Evolutionary conservation across 768 basidiomycete genomes (phyloP).

Genomic region (Lactarius tabidus): DNA sequence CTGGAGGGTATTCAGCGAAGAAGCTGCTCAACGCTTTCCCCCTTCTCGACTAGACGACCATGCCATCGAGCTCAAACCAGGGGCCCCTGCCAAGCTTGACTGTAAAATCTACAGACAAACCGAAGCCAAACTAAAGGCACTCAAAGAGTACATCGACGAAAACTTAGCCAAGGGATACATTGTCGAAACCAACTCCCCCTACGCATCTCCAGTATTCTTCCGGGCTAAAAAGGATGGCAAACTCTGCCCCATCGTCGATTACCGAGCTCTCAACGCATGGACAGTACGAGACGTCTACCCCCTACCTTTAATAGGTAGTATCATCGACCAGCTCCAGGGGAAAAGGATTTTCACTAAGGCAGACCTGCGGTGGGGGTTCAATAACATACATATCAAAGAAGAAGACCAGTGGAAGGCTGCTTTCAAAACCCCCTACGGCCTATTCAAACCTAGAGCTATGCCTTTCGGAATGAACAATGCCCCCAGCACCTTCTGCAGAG

Average conservation of each 20-base stretch:
- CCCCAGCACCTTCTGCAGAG: too few species aligned
- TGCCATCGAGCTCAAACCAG: neutral
- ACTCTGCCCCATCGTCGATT: neutral
- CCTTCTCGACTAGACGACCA: neutral
- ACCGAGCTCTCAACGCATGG: neutral
- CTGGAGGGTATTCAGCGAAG: too few species aligned
- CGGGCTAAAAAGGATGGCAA: neutral
- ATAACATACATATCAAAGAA: too few species aligned
- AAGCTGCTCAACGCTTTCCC: neutral
- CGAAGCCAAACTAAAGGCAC: neutral
- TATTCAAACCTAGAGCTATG: too few species aligned
- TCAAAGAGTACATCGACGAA: neutral
- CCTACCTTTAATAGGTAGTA: neutral
- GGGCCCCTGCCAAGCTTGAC: fast-evolving
- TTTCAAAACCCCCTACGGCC: too few species aligned
- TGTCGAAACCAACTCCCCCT: neutral
- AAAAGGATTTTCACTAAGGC: neutral
- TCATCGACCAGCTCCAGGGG: neutral
- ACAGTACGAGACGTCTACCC: neutral
- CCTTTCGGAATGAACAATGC: too few species aligned
- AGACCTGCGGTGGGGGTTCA: neutral
- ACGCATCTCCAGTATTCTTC: neutral
- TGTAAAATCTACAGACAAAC: neutral
- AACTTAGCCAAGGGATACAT: neutral
- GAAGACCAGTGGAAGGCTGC: too few species aligned